Conservation (phyloP, 2,329 filamentous ascomycete species). For the Cercospora zeina region DNA sequence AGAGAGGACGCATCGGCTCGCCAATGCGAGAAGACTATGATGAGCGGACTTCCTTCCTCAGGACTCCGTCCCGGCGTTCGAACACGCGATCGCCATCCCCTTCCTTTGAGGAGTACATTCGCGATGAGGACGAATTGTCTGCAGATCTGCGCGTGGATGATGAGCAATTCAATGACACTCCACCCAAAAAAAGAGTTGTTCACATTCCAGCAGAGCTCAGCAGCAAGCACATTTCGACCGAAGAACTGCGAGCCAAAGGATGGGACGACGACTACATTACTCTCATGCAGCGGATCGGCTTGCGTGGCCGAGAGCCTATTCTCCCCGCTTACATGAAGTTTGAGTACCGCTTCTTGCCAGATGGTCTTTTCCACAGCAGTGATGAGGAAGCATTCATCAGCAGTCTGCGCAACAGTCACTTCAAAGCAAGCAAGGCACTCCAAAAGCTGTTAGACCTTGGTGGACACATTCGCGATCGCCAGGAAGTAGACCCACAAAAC, state of each 20-base stretch:
- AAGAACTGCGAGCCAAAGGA: slow-evolving; percentile 37
- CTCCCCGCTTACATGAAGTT: slow-evolving; percentile 54
- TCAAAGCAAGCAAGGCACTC: slow-evolving; percentile 55
- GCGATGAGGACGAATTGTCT: slow-evolving; percentile 21
- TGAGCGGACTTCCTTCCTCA: slow-evolving; percentile 15
- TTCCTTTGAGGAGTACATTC: slow-evolving; percentile 21
- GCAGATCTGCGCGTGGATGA: slow-evolving; percentile 43
- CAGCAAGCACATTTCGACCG: slow-evolving; percentile 30
- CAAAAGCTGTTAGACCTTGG: slow-evolving; percentile 53
- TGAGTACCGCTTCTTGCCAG: slow-evolving; percentile 57
- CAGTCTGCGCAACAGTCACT: slow-evolving; percentile 45
- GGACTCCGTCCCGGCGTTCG: slow-evolving; percentile 16
- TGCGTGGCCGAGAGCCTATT: slow-evolving; percentile 59
- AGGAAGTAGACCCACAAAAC: slow-evolving; percentile 40
- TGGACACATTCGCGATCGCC: slow-evolving; percentile 54
- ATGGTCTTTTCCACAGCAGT: slow-evolving; percentile 52
- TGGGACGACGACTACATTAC: slow-evolving; percentile 56
- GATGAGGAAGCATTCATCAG: slow-evolving; percentile 51
- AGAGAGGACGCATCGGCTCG: slow-evolving; percentile 16
- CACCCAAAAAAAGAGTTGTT: slow-evolving; percentile 24
- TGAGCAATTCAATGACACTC: slow-evolving; percentile 26
- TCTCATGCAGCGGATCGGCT: slow-evolving; percentile 55
- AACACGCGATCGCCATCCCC: slow-evolving; percentile 16
- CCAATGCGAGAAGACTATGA: slow-evolving; percentile 13
- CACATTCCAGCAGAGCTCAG: slow-evolving; percentile 31